Evolutionary conservation across 768 basidiomycete genomes (phyloP).

Genomic region (Naematelia aurantialba): DNA sequence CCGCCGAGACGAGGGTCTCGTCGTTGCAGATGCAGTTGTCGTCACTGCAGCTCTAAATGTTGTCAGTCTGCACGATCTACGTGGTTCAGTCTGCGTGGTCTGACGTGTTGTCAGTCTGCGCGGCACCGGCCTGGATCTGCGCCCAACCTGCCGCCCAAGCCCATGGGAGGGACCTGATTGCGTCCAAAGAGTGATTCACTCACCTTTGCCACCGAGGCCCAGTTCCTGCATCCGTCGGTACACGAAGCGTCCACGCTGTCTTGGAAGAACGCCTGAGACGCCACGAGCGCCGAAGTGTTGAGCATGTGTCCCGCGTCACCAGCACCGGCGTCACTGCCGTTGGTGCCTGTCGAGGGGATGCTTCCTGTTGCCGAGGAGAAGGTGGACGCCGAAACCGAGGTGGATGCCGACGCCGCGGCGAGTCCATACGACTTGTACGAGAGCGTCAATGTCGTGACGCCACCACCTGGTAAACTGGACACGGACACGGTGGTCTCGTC

Average conservation of each 20-base stretch:
- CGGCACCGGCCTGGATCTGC: no score
- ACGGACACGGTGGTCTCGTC: neutral
- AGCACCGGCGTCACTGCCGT: neutral
- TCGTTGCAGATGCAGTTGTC: constrained; percentile 19
- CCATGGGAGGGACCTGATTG: no score
- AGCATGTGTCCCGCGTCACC: neutral
- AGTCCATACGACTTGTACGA: neutral
- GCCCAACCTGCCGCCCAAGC: no score
- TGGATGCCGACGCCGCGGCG: neutral
- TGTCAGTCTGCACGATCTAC: neutral
- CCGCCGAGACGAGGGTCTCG: constrained; percentile 1
- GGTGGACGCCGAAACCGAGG: no score
- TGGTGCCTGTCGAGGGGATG: neutral
- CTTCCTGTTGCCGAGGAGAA: neutral
- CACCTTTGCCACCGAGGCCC: constrained; percentile 8
- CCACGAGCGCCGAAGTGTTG: constrained; percentile 8
- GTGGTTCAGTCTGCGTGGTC: neutral
- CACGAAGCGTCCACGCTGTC: neutral
- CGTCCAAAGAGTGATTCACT: constrained; percentile 7
- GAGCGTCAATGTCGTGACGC: neutral
- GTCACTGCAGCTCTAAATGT: constrained; percentile 11
- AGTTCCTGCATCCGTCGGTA: constrained; percentile 7
- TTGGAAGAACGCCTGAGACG: constrained; percentile 8
- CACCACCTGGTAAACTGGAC: neutral
- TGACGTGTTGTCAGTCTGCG: no score